These are phyloP conservation scores for Colletotrichum sp. DNA, from an alignment of 2,329 filamentous ascomycete genomes.

Conservation along the genomic window DNA sequence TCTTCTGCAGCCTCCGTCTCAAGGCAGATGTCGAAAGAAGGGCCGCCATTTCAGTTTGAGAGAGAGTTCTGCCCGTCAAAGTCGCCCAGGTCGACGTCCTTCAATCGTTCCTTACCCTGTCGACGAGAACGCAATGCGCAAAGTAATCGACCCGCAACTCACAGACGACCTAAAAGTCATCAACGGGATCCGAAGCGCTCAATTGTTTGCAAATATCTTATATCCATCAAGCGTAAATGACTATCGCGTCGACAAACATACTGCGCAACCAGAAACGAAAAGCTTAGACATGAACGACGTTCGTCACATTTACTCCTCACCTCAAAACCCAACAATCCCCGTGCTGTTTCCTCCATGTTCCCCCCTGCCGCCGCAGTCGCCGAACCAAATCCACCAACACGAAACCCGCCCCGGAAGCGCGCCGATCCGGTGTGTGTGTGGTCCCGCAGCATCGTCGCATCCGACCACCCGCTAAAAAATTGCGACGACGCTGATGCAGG, in stretches of 20 bases:
- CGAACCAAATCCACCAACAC: background rate
- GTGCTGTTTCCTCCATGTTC: background rate
- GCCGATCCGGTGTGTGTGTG: slow-evolving; percentile 1
- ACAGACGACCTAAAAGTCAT: background rate
- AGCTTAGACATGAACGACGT: rapidly evolving
- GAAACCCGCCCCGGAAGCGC: slow-evolving; percentile 11
- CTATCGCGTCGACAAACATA: background rate
- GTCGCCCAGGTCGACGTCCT: background rate
- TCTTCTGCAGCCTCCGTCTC: background rate
- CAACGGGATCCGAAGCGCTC: background rate
- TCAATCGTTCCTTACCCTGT: background rate
- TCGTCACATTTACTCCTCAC: background rate
- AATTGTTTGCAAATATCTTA: background rate
- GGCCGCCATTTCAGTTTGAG: background rate
- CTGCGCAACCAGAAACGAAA: background rate
- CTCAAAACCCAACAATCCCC: background rate
- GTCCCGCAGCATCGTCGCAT: slow-evolving; percentile 1
- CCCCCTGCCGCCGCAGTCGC: background rate
- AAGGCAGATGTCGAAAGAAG: background rate
- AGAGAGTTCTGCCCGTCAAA: background rate
- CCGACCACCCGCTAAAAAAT: background rate
- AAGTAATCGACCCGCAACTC: background rate
- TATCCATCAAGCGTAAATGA: background rate
- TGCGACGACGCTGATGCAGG: background rate
- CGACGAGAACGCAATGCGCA: background rate